Evolutionary conservation across 2,329 filamentous ascomycete species (phyloP).

Genomic region (Biscogniauxia sp.): DNA sequence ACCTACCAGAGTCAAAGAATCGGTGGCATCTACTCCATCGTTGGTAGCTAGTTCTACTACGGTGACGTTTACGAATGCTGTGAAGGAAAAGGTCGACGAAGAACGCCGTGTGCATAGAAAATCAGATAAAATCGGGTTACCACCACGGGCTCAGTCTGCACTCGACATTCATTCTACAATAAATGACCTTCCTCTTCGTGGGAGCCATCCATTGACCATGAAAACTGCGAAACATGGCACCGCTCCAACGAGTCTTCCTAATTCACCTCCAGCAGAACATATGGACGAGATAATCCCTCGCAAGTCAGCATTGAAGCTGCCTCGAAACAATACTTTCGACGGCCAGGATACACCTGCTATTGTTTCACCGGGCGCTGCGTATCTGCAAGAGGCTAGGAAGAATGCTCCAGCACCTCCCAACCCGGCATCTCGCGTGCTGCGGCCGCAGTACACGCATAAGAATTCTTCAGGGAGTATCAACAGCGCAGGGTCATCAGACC

Average conservation of each 20-base stretch:
- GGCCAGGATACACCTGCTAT: constrained; percentile 22
- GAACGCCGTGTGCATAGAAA: constrained; percentile 9
- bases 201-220: constrained; percentile 38
- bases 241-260: constrained; percentile 28
- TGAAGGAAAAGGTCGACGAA: constrained; percentile 18
- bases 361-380: constrained; percentile 30
- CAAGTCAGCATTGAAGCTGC: constrained; percentile 28
- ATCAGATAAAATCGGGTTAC: constrained; percentile 11
- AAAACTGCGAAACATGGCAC: constrained; percentile 20
- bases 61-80: constrained; percentile 20
- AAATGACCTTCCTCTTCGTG: constrained; percentile 37
- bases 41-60: constrained; percentile 22
- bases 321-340: constrained; percentile 24
- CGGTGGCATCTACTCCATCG: constrained; percentile 12
- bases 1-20: constrained; percentile 5
- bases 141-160: constrained; percentile 28
- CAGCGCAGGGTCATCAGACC: constrained; percentile 14
- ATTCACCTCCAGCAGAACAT: constrained; percentile 27
- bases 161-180: constrained; percentile 28
- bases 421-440: constrained; percentile 23
- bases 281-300: constrained; percentile 22
- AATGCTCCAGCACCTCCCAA: constrained; percentile 26
- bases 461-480: constrained; percentile 24
- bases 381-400: constrained; percentile 37
- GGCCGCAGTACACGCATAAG: constrained; percentile 28